Percentiles rank a stretch among this genome's conserved stretches.
Evolutionary conservation across 148 eudicot species (phyloP).

Genomic region (Diospyros lotus): DNA sequence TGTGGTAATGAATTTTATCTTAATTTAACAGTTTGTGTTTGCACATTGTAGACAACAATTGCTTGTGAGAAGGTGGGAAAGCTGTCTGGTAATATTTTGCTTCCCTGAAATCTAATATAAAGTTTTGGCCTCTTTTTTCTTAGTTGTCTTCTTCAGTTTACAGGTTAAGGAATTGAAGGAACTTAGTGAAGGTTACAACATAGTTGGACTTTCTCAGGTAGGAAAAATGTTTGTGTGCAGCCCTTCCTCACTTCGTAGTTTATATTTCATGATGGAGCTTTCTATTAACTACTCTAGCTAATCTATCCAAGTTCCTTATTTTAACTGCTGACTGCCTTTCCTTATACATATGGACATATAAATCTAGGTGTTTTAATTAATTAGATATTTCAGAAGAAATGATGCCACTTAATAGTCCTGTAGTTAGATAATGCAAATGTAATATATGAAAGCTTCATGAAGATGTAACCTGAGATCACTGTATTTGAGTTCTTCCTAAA

Average conservation of each 20-base stretch:
- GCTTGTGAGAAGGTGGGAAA: constrained; percentile 60
- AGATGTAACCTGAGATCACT: not conserved
- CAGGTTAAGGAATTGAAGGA: constrained; percentile 55
- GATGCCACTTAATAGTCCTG: too few relatives aligned
- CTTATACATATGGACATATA: not conserved
- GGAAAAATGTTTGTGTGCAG: not conserved
- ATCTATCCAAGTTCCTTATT: not conserved
- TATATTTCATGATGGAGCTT: not conserved
- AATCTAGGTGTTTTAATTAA: not conserved
- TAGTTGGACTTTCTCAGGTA: constrained; percentile 65
- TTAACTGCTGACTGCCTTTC: not conserved
- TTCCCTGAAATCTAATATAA: constrained; percentile 1
- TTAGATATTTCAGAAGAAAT: not conserved
- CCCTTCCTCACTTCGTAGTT: constrained; percentile 1
- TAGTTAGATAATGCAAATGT: constrained; percentile 1
- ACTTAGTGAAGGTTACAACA: constrained; percentile 56
- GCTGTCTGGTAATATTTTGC: constrained; percentile 8
- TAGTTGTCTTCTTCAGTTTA: constrained; percentile 9
- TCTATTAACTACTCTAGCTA: not conserved
- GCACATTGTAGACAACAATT: constrained; percentile 34
- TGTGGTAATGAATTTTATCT: not conserved
- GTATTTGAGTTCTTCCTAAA: not conserved
- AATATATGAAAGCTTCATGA: not conserved
- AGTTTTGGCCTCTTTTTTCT: not conserved
- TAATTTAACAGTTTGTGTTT: constrained; percentile 12